Base-by-base conservation (phyloP, 2,329 filamentous ascomycete genomes). In the Xylariaceae sp. region DNA sequence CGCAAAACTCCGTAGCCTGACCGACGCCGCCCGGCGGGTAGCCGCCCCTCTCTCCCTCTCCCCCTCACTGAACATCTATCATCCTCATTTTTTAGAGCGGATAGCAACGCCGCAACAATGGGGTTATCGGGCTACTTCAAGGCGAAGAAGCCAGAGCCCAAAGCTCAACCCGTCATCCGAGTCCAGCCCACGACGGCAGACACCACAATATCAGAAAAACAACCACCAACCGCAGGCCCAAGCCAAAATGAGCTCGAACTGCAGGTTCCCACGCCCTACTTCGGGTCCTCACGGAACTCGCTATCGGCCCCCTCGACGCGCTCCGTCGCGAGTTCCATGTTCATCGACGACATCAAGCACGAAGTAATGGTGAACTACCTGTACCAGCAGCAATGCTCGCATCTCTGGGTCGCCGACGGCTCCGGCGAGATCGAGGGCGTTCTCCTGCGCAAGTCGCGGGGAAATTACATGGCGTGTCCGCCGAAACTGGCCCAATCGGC, bases 311-410 rank as follows among this genome's bases (percentile, higher is more conserved):
- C 72, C 48, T 82, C 81, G n/a, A 72, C 73, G 13, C 72, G 72
- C 34, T 82, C 80, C 1, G 56, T 54, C 23, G 73, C 73, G 52
- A 84, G 80, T 69, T 83, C 81, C 45, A 74, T 80, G 58, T 80
- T 87, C 61, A 73, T 88, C 9, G 86, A 89, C 61, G 87, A 89
- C 63, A 88, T 90, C 74, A 89, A 88, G 73, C 86, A 90, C 69
- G 88, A 92, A 73, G 87, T 92, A 62, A 92, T 92, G 88, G 88
- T 89, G 61, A 91, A 89, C 74, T 90, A 90, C 71, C 78, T 92
- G 30, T 90, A 90, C 73, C 88, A 92, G 72, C 88, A 92, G 71
- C 88, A 91, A 74, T 90, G 87, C 69, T 82, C 83, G 10, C 82
- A 85, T 62, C 79, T 90, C 39, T 92, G 89, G 89, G 85, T 91